Percentiles rank a stretch among this genome's conserved stretches.
Evolutionary conservation across 306 rosid species (phyloP).

Genomic region (Fragaria iinumae): DNA sequence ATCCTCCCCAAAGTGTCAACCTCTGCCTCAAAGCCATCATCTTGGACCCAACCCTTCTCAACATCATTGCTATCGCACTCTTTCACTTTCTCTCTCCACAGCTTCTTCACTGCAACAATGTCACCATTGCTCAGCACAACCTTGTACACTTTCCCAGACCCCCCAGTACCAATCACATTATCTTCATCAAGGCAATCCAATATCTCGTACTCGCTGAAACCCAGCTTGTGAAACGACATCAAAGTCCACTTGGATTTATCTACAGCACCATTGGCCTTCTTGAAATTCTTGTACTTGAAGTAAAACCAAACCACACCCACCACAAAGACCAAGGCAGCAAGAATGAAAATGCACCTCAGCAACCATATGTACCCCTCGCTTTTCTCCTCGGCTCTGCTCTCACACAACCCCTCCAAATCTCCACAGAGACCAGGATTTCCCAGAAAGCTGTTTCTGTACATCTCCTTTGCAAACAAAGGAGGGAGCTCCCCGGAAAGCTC

Average conservation of each 20-base stretch:
- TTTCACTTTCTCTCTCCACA: slow-evolving; percentile 48
- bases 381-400: slow-evolving; percentile 31
- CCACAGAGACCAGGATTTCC: slow-evolving; percentile 83
- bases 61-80: slow-evolving; percentile 47
- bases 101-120: slow-evolving; percentile 79
- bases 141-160: slow-evolving; percentile 90
- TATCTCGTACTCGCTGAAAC: slow-evolving; percentile 82
- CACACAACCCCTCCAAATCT: slow-evolving; percentile 53
- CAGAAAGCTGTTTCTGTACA: slow-evolving; percentile 65
- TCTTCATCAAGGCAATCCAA: slow-evolving; percentile 85
- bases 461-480: slow-evolving; percentile 53
- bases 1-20: slow-evolving; percentile 83
- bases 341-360: slow-evolving; percentile 54
- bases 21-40: slow-evolving; percentile 77
- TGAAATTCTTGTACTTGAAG: slow-evolving; percentile 59
- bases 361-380: slow-evolving; percentile 51
- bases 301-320: slow-evolving; percentile 72
- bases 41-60: slow-evolving; percentile 52
- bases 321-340: slow-evolving; percentile 53
- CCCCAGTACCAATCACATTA: slow-evolving; percentile 79
- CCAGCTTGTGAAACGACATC: slow-evolving; percentile 94
- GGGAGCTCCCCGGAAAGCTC: slow-evolving; percentile 69
- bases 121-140: slow-evolving; percentile 68
- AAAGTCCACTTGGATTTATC: slow-evolving; percentile 78
- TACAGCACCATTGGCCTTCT: slow-evolving; percentile 41